These are phyloP conservation scores for Stipa capillata DNA, from an alignment of 176 grass and related monocot species.

Conservation along the genomic window DNA sequence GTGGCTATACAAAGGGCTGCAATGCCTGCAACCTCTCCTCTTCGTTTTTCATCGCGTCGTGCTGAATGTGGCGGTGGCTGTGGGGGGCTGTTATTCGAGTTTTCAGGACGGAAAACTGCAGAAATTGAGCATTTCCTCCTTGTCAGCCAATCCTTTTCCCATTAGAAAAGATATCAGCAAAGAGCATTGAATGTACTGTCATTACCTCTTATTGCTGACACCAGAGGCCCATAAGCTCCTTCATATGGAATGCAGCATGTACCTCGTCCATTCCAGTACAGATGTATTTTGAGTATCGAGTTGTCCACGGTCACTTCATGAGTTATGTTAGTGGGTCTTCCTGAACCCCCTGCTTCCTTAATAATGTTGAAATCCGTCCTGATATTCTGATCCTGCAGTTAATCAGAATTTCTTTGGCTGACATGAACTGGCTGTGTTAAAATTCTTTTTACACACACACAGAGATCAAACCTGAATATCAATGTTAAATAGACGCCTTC, in stretches of 20 bases:
- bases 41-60: conserved; percentile 2
- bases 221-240: conserved; percentile 51
- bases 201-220: conserved; percentile 52
- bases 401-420: neutral
- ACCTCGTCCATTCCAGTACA: conserved; percentile 51
- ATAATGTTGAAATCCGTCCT: conserved; percentile 31
- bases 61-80: neutral
- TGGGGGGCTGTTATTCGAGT: neutral
- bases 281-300: conserved; percentile 34
- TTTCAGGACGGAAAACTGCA: neutral
- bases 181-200: neutral
- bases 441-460: neutral
- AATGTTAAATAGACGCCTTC: conserved; percentile 50
- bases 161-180: neutral
- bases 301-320: neutral
- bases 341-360: conserved; percentile 10
- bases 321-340: conserved; percentile 18
- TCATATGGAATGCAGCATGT: conserved; percentile 38
- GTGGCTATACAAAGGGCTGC: conserved; percentile 35
- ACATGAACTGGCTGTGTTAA: neutral
- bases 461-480: conserved; percentile 43
- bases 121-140: neutral
- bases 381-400: conserved; percentile 22
- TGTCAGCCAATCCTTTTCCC: neutral
- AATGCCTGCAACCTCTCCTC: conserved; percentile 40